Conservation (phyloP, 768 basidiomycete genomes). For the Coprinellus micaceus region DNA sequence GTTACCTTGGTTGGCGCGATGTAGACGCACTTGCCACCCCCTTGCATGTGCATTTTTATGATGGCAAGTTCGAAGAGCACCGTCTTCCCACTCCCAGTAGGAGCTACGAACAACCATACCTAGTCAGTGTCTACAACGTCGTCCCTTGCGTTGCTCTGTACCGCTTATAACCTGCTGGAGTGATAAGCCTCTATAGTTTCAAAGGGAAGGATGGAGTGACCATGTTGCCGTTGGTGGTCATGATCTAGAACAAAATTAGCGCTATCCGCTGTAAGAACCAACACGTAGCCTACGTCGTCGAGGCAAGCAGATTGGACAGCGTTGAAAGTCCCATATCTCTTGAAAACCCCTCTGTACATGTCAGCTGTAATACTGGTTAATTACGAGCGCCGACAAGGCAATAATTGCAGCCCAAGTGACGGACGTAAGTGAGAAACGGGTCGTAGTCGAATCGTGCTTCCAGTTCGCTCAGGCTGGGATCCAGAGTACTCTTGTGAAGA, state of each 20-base stretch:
- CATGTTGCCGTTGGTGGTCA: conserved; percentile 59
- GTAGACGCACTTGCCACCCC: conserved; percentile 73
- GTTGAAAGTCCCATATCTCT: conserved; percentile 82
- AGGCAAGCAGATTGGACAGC: conserved; percentile 85
- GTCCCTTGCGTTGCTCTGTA: conserved; percentile 19
- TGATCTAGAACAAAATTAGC: conserved; percentile 39
- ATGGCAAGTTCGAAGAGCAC: conserved; percentile 91
- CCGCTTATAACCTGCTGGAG: conserved; percentile 64
- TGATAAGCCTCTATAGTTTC: neutral
- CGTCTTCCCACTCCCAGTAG: conserved; percentile 96
- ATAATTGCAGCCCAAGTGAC: conserved; percentile 15
- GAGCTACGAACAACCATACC: conserved; percentile 50
- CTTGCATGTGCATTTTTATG: conserved; percentile 49
- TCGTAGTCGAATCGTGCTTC: conserved; percentile 41
- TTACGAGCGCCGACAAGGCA: neutral
- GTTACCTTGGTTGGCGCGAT: conserved; percentile 92
- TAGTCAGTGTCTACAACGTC: too few species aligned
- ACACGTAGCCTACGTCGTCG: conserved; percentile 59
- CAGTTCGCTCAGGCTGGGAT: neutral
- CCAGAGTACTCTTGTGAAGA: neutral
- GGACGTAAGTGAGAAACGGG: conserved; percentile 73
- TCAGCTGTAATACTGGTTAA: conserved; percentile 53
- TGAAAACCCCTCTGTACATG: conserved; percentile 75
- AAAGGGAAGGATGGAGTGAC: conserved; percentile 31
- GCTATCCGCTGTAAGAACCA: neutral